Conservation (phyloP, 768 basidiomycete genomes). For the Termitomyces sp. region DNA sequence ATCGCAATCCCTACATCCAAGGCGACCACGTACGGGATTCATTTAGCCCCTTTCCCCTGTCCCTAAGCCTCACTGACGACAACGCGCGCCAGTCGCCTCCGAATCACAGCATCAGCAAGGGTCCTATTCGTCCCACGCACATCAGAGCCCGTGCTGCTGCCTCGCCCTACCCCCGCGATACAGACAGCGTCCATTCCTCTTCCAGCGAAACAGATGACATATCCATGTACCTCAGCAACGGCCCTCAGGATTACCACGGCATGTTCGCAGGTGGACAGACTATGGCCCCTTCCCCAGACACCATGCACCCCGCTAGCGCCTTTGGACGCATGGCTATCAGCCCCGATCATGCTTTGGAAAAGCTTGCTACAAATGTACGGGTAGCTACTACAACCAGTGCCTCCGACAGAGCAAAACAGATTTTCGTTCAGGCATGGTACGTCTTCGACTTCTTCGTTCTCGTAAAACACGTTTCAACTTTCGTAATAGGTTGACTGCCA, state of each 20-base stretch:
- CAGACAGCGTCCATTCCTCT: conserved; percentile 83
- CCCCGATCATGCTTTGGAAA: conserved; percentile 78
- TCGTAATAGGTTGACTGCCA: conserved; percentile 69
- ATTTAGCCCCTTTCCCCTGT: conserved; percentile 2
- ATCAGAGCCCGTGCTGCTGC: conserved; percentile 77
- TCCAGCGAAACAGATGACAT: conserved; percentile 89
- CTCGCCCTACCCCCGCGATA: conserved; percentile 83
- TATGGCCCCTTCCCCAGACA: conserved; percentile 46
- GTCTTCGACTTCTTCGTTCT: conserved; percentile 23
- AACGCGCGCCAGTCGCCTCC: conserved; percentile 51
- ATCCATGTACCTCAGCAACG: conserved; percentile 64
- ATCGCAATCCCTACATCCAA: conserved; percentile 57
- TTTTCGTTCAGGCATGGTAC: conserved; percentile 90
- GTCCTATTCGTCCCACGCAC: conserved; percentile 71
- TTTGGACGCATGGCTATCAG: conserved; percentile 77
- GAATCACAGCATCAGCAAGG: conserved; percentile 73
- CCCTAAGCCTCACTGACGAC: neutral
- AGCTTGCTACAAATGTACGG: conserved; percentile 82
- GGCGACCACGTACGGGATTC: conserved; percentile 39
- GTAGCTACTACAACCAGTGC: conserved; percentile 89
- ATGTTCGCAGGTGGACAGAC: conserved; percentile 55
- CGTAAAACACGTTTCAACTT: neutral
- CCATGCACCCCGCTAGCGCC: conserved; percentile 65
- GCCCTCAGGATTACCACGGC: conserved; percentile 58
- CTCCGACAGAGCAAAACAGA: conserved; percentile 87